phyloP scores from a whole-genome alignment of 495 filamentous ascomycete species.

The Hypoxylon perforatum region DNA sequence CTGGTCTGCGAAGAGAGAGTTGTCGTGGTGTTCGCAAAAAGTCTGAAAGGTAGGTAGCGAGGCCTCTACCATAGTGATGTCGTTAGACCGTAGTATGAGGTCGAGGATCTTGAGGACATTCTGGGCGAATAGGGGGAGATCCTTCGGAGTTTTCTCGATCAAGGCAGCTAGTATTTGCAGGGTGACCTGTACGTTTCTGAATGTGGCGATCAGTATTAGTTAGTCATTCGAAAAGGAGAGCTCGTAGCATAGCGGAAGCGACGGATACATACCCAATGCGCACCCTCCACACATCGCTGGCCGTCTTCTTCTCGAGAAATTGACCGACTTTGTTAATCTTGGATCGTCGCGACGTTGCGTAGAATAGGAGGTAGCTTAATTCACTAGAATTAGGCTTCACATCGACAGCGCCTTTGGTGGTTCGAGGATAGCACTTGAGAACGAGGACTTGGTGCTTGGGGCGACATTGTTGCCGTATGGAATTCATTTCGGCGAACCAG shows the following conservation, averaged over 20 bases:
- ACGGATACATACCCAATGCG: slow-evolving; percentile 75
- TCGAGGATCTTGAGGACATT: slow-evolving; percentile 83
- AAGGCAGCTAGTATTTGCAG: slow-evolving; percentile 87
- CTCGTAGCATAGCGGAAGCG: not conserved
- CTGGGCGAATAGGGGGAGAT: slow-evolving; percentile 85
- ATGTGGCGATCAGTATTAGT: slow-evolving; percentile 11
- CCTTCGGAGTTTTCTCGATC: slow-evolving; percentile 90
- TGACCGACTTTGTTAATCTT: slow-evolving; percentile 94
- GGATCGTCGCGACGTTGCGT: slow-evolving; percentile 89
- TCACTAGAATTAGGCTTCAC: slow-evolving; percentile 94
- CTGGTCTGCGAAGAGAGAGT: slow-evolving; percentile 80
- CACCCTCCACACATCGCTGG: slow-evolving; percentile 83
- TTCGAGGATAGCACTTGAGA: slow-evolving; percentile 91
- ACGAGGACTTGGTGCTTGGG: slow-evolving; percentile 95
- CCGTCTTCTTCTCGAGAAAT: slow-evolving; percentile 90
- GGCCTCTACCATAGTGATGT: slow-evolving; percentile 89
- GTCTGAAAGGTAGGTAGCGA: slow-evolving; percentile 84
- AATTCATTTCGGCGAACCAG: slow-evolving; percentile 58
- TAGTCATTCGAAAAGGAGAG: not conserved
- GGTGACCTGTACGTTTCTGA: slow-evolving; percentile 92
- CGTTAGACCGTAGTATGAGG: slow-evolving; percentile 78
- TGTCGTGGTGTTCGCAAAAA: slow-evolving; percentile 84
- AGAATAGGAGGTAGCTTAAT: slow-evolving; percentile 94
- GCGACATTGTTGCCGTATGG: slow-evolving; percentile 70
- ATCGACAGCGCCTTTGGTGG: slow-evolving; percentile 86